Evolutionary conservation across 768 basidiomycete genomes (phyloP).

Genomic region (Plicaturopsis crispa): DNA sequence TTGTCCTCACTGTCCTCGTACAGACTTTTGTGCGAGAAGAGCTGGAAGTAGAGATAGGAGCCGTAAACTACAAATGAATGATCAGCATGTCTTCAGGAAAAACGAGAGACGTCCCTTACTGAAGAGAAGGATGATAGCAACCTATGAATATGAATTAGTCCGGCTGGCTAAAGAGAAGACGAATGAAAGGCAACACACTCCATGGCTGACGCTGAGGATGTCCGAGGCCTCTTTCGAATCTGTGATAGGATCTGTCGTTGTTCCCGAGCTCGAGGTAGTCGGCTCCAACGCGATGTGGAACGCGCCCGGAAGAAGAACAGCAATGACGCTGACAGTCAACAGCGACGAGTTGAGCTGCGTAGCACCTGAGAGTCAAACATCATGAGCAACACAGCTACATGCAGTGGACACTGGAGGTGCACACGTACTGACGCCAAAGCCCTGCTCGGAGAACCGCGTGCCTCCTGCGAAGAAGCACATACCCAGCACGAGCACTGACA

Average conservation of each 20-base stretch:
- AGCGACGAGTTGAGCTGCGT: conserved; percentile 71
- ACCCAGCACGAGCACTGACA: conserved; percentile 71
- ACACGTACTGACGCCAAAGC: conserved; percentile 59
- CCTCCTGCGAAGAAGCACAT: conserved; percentile 85
- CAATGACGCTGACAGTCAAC: conserved; percentile 69
- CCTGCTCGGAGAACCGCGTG: conserved; percentile 68
- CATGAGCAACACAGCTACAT: neutral
- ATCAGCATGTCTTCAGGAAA: neutral
- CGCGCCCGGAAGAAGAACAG: conserved; percentile 70
- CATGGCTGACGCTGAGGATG: conserved; percentile 70
- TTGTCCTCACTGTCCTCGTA: conserved; percentile 39
- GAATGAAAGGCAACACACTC: conserved; percentile 35
- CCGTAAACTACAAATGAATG: conserved; percentile 47
- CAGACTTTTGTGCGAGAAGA: conserved; percentile 69
- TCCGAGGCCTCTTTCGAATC: conserved; percentile 30
- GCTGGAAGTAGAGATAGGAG: conserved; percentile 73
- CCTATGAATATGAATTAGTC: conserved; percentile 27
- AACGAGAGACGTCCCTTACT: conserved; percentile 33
- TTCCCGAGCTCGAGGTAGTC: conserved; percentile 6
- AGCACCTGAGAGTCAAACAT: conserved; percentile 35
- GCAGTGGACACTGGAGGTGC: neutral
- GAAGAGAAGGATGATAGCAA: conserved; percentile 70
- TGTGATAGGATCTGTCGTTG: conserved; percentile 13
- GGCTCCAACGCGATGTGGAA: conserved; percentile 57
- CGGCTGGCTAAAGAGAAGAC: neutral